These are phyloP conservation scores for Termitomyces sp. DNA, from an alignment of 768 basidiomycete species.

Conservation along the genomic window DNA sequence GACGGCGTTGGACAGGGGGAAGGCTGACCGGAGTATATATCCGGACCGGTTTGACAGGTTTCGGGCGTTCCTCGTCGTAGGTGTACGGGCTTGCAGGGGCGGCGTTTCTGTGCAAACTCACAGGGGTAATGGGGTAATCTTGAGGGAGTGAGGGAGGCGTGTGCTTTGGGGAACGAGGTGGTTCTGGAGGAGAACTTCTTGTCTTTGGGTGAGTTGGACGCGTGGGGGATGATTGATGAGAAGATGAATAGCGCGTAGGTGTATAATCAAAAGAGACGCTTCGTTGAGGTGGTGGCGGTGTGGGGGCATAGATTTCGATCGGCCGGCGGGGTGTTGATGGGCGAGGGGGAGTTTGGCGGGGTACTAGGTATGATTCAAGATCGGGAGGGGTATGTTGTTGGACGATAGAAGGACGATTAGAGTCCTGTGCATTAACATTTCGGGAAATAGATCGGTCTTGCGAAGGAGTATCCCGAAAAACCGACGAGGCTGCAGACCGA, in stretches of 20 bases:
- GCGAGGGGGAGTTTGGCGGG: constrained; percentile 7
- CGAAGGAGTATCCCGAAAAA: neutral
- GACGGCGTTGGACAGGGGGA: constrained; percentile 19
- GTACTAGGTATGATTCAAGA: constrained; percentile 8
- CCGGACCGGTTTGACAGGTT: constrained; percentile 6
- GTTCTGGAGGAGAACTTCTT: neutral
- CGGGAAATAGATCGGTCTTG: neutral
- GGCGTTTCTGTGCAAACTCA: neutral
- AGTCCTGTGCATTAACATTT: neutral
- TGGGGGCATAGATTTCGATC: constrained; percentile 8
- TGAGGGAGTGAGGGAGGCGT: constrained; percentile 1
- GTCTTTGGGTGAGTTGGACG: neutral
- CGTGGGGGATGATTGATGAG: constrained; percentile 5
- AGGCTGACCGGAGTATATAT: constrained; percentile 16
- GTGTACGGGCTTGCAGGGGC: constrained; percentile 5
- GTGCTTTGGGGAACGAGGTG: neutral
- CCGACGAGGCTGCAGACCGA: neutral
- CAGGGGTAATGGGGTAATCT: constrained; percentile 1
- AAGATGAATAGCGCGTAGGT: neutral
- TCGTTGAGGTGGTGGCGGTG: neutral
- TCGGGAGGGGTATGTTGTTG: constrained; percentile 17
- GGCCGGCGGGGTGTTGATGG: neutral
- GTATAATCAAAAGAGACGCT: neutral
- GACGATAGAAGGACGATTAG: constrained; percentile 10
- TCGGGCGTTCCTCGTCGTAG: constrained; percentile 11